Evolutionary conservation across 805 yeast genomes (phyloP).

Genomic region (Candida khao-thaluensis): DNA sequence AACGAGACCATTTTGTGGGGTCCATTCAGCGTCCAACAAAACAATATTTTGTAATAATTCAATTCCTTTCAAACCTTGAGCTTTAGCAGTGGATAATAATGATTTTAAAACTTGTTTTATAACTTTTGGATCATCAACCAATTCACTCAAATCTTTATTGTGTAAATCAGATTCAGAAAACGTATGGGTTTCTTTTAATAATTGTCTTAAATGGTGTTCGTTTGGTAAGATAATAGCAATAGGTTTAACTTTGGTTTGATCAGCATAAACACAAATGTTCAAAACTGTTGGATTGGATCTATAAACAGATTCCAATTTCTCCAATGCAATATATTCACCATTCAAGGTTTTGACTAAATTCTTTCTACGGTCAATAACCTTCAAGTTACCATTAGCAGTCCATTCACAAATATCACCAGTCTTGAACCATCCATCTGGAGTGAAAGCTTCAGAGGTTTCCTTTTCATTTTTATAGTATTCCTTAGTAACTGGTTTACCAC

Average conservation of each 20-base stretch:
- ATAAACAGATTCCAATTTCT: slow-evolving; percentile 87
- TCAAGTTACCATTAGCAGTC: slow-evolving; percentile 75
- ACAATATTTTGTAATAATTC: slow-evolving; percentile 81
- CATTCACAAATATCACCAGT: slow-evolving; percentile 98
- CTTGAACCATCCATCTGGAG: slow-evolving; percentile 87
- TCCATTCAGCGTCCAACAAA: slow-evolving; percentile 90
- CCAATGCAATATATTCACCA: slow-evolving; percentile 97
- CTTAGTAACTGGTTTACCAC: slow-evolving; percentile 68
- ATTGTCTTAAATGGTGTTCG: slow-evolving; percentile 57
- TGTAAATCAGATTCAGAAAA: slow-evolving; percentile 48
- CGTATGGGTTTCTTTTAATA: slow-evolving; percentile 50
- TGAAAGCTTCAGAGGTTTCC: slow-evolving; percentile 74
- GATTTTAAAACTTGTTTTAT: slow-evolving; percentile 52
- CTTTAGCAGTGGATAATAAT: slow-evolving; percentile 70
- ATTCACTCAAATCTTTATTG: slow-evolving; percentile 46
- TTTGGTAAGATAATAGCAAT: slow-evolving; percentile 87
- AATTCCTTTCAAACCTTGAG: slow-evolving; percentile 80
- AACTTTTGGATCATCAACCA: slow-evolving; percentile 59
- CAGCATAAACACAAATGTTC: slow-evolving; percentile 93
- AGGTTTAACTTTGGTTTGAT: slow-evolving; percentile 83
- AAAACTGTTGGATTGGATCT: slow-evolving; percentile 74
- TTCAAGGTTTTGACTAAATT: slow-evolving; percentile 92
- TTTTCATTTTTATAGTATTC: slow-evolving; percentile 81
- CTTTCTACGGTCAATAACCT: slow-evolving; percentile 90
- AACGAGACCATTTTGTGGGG: slow-evolving; percentile 91